Conservation (phyloP, 805 yeast species). For the Priceomyces carsonii region DNA sequence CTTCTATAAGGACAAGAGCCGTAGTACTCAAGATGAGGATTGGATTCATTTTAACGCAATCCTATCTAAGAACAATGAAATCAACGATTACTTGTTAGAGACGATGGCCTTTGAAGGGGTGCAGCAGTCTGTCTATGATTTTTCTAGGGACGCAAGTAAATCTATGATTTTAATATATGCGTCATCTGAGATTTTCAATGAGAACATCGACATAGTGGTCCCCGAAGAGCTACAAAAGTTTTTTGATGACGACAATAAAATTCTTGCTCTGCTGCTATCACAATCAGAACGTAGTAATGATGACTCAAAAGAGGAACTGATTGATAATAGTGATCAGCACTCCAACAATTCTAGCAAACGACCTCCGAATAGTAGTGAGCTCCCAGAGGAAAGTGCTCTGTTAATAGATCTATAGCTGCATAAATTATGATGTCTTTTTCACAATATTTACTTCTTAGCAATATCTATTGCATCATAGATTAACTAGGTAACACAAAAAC, state of each 20-base stretch:
- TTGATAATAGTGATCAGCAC: not conserved
- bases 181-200: slow-evolving; percentile 10
- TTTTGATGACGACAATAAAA: slow-evolving; percentile 18
- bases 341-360: too few species aligned
- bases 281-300: not conserved
- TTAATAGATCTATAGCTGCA: slow-evolving; percentile 2
- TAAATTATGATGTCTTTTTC: too few species aligned
- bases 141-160: slow-evolving; percentile 11
- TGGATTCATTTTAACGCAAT: slow-evolving; percentile 23
- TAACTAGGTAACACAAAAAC: too few species aligned
- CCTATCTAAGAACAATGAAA: slow-evolving; percentile 7
- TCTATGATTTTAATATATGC: slow-evolving; percentile 21
- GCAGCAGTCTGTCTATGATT: slow-evolving; percentile 15
- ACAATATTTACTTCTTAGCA: too few species aligned
- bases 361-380: not conserved
- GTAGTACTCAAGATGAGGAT: slow-evolving; percentile 12
- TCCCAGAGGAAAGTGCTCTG: not conserved
- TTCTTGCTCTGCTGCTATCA: slow-evolving; percentile 1
- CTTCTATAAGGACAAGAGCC: slow-evolving; percentile 20
- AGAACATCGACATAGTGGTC: slow-evolving; percentile 4
- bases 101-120: slow-evolving; percentile 20
- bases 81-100: slow-evolving; percentile 18
- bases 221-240: slow-evolving; percentile 14
- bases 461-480: too few species aligned
- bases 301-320: not conserved